Evolutionary conservation across 1,284 basidiomycete species (phyloP).

Genomic region (Butyriboletus pseudospeciosus): DNA sequence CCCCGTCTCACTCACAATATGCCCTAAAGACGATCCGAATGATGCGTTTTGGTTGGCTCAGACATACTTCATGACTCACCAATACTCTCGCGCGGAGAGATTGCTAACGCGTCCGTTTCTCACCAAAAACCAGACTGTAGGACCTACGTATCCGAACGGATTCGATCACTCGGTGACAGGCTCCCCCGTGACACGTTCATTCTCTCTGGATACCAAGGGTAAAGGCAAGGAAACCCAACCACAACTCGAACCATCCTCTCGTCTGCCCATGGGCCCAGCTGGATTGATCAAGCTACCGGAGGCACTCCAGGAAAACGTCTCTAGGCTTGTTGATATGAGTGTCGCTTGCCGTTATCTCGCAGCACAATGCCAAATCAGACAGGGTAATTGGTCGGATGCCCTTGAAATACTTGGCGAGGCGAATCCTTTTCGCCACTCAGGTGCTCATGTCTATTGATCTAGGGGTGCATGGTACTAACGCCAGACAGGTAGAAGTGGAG

Average conservation of each 20-base stretch:
- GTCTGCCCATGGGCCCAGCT: conserved; percentile 64
- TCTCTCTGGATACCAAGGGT: conserved; percentile 41
- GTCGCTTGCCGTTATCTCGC: conserved; percentile 91
- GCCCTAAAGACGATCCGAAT: conserved; percentile 73
- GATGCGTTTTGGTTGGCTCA: conserved; percentile 99
- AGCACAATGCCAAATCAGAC: conserved; percentile 87
- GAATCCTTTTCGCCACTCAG: conserved; percentile 77
- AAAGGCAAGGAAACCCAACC: conserved; percentile 57
- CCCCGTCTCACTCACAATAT: conserved; percentile 12
- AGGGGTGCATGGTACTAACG: background rate
- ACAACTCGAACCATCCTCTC: conserved; percentile 39
- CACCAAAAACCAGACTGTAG: conserved; percentile 41
- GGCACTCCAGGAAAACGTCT: conserved; percentile 59
- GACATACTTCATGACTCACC: conserved; percentile 91
- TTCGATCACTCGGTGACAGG: conserved; percentile 30
- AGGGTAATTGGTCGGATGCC: conserved; percentile 91
- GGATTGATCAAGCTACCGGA: conserved; percentile 64
- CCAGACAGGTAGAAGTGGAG: conserved; percentile 52
- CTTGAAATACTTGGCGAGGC: conserved; percentile 90
- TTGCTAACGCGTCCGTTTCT: conserved; percentile 82
- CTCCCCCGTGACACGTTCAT: conserved; percentile 22
- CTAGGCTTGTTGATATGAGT: conserved; percentile 83
- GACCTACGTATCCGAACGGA: conserved; percentile 42
- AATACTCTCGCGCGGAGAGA: conserved; percentile 91
- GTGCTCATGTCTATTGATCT: conserved; percentile 29